Evolutionary conservation across 2,329 filamentous ascomycete species (phyloP).

Genomic region (Penicillium sp.): DNA sequence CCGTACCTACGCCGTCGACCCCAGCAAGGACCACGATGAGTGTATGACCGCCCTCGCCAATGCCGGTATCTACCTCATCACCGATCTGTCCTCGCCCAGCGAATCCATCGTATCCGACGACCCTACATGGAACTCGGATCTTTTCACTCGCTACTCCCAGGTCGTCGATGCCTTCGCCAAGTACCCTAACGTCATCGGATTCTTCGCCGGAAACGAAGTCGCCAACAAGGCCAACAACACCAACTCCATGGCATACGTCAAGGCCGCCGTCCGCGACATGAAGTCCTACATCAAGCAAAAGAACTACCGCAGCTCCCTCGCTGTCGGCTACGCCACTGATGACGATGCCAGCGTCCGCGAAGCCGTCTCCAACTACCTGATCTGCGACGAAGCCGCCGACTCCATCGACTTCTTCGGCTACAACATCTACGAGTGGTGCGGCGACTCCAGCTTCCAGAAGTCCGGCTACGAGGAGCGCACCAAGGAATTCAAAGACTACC

Average conservation of each 20-base stretch:
- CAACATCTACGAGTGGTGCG: conserved; percentile 99
- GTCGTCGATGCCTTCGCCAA: conserved; percentile 78
- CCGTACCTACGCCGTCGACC: conserved; percentile 91
- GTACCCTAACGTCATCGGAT: conserved; percentile 91
- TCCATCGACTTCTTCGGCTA: conserved; percentile 98
- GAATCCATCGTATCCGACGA: conserved; percentile 80
- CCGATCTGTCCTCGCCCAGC: conserved; percentile 79
- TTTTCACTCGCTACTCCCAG: conserved; percentile 76
- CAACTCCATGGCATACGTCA: conserved; percentile 86
- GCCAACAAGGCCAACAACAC: conserved; percentile 89
- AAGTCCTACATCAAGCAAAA: conserved; percentile 88
- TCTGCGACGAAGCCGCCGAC: conserved; percentile 67
- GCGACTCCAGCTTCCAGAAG: conserved; percentile 68
- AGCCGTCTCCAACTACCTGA: conserved; percentile 87
- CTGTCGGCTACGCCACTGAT: conserved; percentile 94
- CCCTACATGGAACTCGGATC: conserved; percentile 73
- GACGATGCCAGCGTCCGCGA: conserved; percentile 81
- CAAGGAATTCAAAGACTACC: conserved; percentile 82
- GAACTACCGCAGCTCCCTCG: conserved; percentile 68
- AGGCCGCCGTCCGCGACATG: conserved; percentile 93
- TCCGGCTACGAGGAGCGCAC: conserved; percentile 84
- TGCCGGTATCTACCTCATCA: conserved; percentile 91
- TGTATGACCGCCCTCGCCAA: conserved; percentile 83
- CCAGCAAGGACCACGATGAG: conserved; percentile 68
- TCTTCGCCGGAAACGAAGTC: conserved; percentile 98